Evolutionary conservation across 169 alveolate species (phyloP).

Genomic region (Cryptosporidium baileyi): DNA sequence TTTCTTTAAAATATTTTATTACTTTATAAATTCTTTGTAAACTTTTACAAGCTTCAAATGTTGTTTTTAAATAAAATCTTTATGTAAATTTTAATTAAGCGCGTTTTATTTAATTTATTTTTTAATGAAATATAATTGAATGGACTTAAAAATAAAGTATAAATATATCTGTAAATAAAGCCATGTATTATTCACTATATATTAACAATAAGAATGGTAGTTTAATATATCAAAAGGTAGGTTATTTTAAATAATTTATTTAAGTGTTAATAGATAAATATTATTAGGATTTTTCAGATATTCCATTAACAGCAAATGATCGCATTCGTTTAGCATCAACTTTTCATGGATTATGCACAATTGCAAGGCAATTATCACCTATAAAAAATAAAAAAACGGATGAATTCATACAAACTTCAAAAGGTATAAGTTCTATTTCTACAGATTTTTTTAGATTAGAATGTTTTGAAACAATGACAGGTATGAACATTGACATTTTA

Average conservation of each 20-base stretch:
- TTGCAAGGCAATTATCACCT: conserved; percentile 88
- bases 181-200: conserved; percentile 81
- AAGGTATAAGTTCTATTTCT: conserved; percentile 88
- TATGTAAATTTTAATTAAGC: no score
- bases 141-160: no score
- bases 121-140: no score
- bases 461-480: conserved; percentile 91
- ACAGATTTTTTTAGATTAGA: conserved; percentile 86
- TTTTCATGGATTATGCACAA: conserved; percentile 91
- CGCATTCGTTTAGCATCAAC: conserved; percentile 92
- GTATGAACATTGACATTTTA: conserved; percentile 53
- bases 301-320: conserved; percentile 88
- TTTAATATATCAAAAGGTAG: conserved; percentile 89
- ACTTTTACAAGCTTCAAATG: no score
- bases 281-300: conserved; percentile 83
- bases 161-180: no score
- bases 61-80: no score
- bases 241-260: neutral
- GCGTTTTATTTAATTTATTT: no score
- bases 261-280: neutral
- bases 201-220: conserved; percentile 92
- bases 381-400: conserved; percentile 65
- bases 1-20: no score
- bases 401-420: conserved; percentile 69
- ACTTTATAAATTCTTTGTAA: no score